A percentile compares a stretch with the other conserved stretches of the same genome.
Evolutionary conservation across 2,329 filamentous ascomycete genomes (phyloP).

Genomic region (Neonectria sp.): DNA sequence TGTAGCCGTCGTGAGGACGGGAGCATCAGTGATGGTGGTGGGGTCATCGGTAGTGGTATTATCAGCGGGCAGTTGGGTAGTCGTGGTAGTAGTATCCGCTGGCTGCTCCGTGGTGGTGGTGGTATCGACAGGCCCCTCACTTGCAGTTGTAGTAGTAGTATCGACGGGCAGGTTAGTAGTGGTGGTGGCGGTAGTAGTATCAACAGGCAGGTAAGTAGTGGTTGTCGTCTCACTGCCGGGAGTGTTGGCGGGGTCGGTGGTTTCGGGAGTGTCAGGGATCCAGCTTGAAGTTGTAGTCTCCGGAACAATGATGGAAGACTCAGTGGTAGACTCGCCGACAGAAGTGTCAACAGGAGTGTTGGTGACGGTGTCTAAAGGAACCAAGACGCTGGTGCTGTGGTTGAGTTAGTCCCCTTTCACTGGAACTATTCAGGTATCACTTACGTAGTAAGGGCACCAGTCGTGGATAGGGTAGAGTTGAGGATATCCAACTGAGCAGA

Average conservation of each 20-base stretch:
- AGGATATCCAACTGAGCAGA: slow-evolving; percentile 28
- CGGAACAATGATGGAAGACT: neutral
- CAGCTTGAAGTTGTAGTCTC: slow-evolving; percentile 12
- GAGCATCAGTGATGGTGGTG: slow-evolving; percentile 30
- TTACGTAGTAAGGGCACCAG: slow-evolving; percentile 1
- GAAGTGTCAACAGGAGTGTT: slow-evolving; percentile 8
- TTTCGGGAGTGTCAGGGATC: neutral
- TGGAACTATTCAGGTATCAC: neutral
- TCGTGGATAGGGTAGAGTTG: neutral
- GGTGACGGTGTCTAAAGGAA: neutral
- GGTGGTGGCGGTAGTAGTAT: neutral
- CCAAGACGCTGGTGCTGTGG: neutral
- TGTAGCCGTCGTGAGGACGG: slow-evolving; percentile 27
- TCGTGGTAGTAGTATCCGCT: slow-evolving; percentile 1
- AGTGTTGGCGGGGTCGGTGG: neutral
- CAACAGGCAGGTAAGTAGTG: neutral
- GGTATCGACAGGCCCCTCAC: neutral
- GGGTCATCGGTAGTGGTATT: slow-evolving; percentile 14
- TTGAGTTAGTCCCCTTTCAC: slow-evolving; percentile 2
- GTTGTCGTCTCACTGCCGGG: slow-evolving; percentile 2
- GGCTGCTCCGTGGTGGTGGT: slow-evolving; percentile 14
- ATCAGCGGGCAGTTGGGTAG: neutral
- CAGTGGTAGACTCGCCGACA: neutral
- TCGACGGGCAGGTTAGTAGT: neutral
- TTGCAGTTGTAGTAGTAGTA: slow-evolving; percentile 5